Percentiles rank a stretch among this genome's conserved stretches.
Conservation (phyloP, 1,139 yeast species). For the Kurtzmaniella quercitrusa region DNA sequence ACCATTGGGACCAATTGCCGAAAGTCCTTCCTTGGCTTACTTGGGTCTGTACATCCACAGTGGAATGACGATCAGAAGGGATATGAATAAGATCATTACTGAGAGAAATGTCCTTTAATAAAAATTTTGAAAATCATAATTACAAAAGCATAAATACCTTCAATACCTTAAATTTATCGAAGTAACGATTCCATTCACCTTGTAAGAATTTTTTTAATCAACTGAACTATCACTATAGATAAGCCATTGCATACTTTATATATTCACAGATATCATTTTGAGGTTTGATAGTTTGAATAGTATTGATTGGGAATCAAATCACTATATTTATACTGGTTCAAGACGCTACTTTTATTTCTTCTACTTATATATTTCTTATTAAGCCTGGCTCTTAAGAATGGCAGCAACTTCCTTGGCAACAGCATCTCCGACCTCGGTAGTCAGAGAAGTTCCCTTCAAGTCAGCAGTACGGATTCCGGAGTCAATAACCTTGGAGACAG, state of each 20-base stretch:
- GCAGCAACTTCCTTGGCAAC: slow-evolving; percentile 67
- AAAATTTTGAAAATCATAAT: background rate
- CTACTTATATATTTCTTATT: background rate
- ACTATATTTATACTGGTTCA: too few relatives aligned
- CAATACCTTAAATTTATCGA: too few relatives aligned
- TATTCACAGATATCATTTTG: too few relatives aligned
- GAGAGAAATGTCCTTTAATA: background rate
- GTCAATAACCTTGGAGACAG: slow-evolving; percentile 80
- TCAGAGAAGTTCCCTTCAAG: slow-evolving; percentile 73
- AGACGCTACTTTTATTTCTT: background rate
- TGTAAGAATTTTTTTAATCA: too few relatives aligned
- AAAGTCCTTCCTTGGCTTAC: slow-evolving; percentile 7
- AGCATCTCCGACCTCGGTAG: slow-evolving; percentile 92
- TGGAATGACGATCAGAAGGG: slow-evolving; percentile 6
- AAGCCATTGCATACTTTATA: too few relatives aligned
- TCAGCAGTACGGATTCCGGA: slow-evolving; percentile 87
- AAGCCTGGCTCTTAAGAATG: slow-evolving; percentile 32
- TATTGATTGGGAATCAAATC: too few relatives aligned
- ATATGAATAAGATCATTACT: slow-evolving; percentile 6
- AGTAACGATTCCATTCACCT: too few relatives aligned
- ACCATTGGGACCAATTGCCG: background rate
- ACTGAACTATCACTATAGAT: too few relatives aligned
- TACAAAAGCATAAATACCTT: too few relatives aligned
- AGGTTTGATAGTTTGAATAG: too few relatives aligned
- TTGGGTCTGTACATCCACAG: slow-evolving; percentile 6